These are phyloP conservation scores for Trichoderma sp. DNA, from an alignment of 2,329 filamentous ascomycete species.

Conservation along the genomic window DNA sequence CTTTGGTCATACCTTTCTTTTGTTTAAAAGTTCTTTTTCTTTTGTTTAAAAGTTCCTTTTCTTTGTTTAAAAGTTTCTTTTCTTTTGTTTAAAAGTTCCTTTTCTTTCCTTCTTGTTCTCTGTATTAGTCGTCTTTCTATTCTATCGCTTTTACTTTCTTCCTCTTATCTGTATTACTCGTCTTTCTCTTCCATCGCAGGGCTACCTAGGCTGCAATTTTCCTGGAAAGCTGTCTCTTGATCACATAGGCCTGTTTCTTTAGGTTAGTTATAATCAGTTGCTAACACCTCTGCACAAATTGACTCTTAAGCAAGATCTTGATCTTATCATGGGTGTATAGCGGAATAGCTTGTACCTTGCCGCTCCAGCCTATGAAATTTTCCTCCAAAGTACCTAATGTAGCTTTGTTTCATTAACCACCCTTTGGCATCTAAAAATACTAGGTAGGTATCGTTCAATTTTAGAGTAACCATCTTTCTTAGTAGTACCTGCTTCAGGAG, in stretches of 20 bases:
- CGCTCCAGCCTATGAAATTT: too few relatives aligned
- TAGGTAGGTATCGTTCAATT: too few relatives aligned
- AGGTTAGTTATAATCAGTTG: not conserved
- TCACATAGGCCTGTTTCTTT: not conserved
- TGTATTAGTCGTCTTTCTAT: not conserved
- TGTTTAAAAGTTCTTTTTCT: not conserved
- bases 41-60: not conserved
- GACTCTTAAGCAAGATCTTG: too few relatives aligned
- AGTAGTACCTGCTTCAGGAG: too few relatives aligned
- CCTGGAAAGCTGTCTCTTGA: not conserved
- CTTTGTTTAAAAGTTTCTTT: not conserved
- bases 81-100: not conserved
- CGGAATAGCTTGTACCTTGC: too few relatives aligned
- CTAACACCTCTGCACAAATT: not conserved
- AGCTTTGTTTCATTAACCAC: too few relatives aligned
- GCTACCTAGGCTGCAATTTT: not conserved
- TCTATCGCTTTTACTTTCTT: too few relatives aligned
- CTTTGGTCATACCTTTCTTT: not conserved
- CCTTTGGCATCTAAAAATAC: too few relatives aligned
- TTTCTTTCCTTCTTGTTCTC: not conserved
- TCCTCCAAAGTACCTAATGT: too few relatives aligned
- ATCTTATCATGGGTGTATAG: too few relatives aligned
- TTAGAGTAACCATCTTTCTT: too few relatives aligned
- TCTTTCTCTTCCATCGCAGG: not conserved
- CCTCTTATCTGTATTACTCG: not conserved